Evolutionary conservation across 2,329 filamentous ascomycete species (phyloP).

Genomic region (Paramyrothecium roridum): DNA sequence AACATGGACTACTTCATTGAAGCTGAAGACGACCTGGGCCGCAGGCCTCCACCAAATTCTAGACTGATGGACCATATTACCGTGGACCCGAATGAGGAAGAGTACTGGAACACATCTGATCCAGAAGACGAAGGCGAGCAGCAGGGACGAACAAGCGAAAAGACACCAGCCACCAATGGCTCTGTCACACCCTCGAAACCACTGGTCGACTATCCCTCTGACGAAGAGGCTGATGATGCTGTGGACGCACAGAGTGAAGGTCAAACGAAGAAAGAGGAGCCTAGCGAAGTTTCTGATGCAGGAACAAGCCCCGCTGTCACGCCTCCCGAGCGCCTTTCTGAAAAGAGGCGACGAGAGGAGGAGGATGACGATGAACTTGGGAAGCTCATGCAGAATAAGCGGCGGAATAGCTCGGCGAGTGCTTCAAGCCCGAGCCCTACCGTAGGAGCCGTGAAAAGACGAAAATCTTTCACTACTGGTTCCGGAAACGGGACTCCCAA

Average conservation of each 20-base stretch:
- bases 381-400: constrained; percentile 69
- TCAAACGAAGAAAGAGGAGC: constrained; percentile 7
- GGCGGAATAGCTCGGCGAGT: constrained; percentile 49
- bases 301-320: constrained; percentile 21
- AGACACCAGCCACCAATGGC: constrained; percentile 52
- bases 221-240: constrained; percentile 66
- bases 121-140: constrained; percentile 71
- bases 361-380: constrained; percentile 90
- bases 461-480: constrained; percentile 39
- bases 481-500: constrained; percentile 38
- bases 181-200: constrained; percentile 62
- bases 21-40: constrained; percentile 56
- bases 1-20: constrained; percentile 72
- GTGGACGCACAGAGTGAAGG: constrained; percentile 53
- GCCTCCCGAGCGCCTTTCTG: constrained; percentile 75
- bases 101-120: constrained; percentile 90
- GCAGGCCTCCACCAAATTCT: constrained; percentile 37
- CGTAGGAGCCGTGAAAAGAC: constrained; percentile 20
- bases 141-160: constrained; percentile 28
- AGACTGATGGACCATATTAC: constrained; percentile 70
- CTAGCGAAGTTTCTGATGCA: constrained; percentile 28
- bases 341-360: constrained; percentile 88
- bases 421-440: constrained; percentile 42
- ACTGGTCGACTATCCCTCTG: constrained; percentile 88
- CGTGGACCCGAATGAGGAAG: constrained; percentile 81